Evolutionary conservation across 2,329 filamentous ascomycete species (phyloP).

Genomic region (Claviceps monticola): DNA sequence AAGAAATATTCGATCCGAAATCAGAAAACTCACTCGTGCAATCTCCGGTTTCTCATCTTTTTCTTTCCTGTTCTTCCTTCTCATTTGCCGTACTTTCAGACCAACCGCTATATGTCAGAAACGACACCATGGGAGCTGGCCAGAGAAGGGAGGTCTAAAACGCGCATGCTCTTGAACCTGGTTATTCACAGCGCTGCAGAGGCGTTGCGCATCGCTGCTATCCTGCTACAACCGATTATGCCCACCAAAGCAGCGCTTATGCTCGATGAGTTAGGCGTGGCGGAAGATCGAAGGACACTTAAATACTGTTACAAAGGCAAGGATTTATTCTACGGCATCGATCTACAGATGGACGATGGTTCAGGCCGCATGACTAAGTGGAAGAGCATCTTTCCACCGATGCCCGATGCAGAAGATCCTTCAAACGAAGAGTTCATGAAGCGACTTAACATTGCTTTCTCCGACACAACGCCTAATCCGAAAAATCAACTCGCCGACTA

Average conservation of each 20-base stretch:
- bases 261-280: slow-evolving; percentile 67
- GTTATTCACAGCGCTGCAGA: slow-evolving; percentile 62
- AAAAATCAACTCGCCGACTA: slow-evolving; percentile 15
- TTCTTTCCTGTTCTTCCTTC: not conserved
- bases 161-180: slow-evolving; percentile 33
- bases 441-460: slow-evolving; percentile 7
- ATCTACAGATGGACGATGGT: slow-evolving; percentile 11
- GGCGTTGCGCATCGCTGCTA: slow-evolving; percentile 62
- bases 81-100: slow-evolving; percentile 11
- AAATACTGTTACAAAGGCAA: slow-evolving; percentile 44
- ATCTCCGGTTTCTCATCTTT: not conserved
- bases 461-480: slow-evolving; percentile 13
- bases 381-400: slow-evolving; percentile 38
- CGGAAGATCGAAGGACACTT: slow-evolving; percentile 44
- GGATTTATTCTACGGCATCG: slow-evolving; percentile 56
- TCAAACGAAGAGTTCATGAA: slow-evolving; percentile 12
- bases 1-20: slow-evolving; percentile 5
- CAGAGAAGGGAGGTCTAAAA: slow-evolving; percentile 21
- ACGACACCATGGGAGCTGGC: slow-evolving; percentile 54
- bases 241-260: slow-evolving; percentile 59
- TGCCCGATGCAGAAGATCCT: slow-evolving; percentile 13
- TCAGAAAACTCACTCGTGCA: not conserved
- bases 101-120: slow-evolving; percentile 38
- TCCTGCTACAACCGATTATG: slow-evolving; percentile 85
- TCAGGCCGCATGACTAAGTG: slow-evolving; percentile 22